phyloP scores from a whole-genome alignment of 2,329 filamentous ascomycete species.

The Colletotrichum cuscutae region DNA sequence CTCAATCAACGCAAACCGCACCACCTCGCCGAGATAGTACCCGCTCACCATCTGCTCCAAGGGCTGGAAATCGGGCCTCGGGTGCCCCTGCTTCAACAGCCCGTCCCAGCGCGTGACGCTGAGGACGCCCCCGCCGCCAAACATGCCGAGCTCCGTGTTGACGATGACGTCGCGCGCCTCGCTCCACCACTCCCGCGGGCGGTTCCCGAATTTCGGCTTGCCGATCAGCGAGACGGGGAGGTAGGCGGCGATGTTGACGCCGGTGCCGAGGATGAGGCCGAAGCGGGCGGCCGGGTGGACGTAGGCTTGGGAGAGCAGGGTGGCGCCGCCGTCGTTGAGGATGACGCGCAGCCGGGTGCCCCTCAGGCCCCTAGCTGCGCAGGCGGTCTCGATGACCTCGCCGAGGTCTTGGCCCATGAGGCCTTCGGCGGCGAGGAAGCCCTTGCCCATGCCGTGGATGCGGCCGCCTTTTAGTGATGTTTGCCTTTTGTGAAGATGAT shows the following conservation, averaged over 20 bases:
- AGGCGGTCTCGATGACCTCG: conserved; percentile 66
- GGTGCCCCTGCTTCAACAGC: conserved; percentile 61
- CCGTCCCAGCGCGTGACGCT: conserved; percentile 72
- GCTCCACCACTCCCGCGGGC: conserved; percentile 66
- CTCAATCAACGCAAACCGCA: conserved; percentile 66
- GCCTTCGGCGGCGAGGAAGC: conserved; percentile 68
- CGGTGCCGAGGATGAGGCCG: conserved; percentile 74
- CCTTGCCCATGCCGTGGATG: conserved; percentile 73
- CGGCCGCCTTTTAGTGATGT: conserved; percentile 69
- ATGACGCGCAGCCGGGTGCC: conserved; percentile 68
- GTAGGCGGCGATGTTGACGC: conserved; percentile 73
- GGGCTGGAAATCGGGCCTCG: conserved; percentile 69
- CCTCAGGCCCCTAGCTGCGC: conserved; percentile 57
- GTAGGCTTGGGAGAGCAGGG: conserved; percentile 73
- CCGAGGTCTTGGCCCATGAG: conserved; percentile 70
- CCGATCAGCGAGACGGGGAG: conserved; percentile 68
- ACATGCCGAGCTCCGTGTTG: conserved; percentile 76
- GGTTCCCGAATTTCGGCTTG: conserved; percentile 64
- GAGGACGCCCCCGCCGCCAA: conserved; percentile 68
- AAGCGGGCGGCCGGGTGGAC: conserved; percentile 68
- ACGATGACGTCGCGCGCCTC: conserved; percentile 71
- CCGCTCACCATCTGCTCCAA: conserved; percentile 72
- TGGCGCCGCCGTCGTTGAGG: conserved; percentile 75
- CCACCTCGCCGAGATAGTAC: conserved; percentile 74
- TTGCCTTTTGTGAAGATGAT: conserved; percentile 59